Percentiles rank a stretch among this genome's conserved stretches.
These are phyloP conservation scores for Diaporthe vaccinii DNA, from an alignment of 2,329 filamentous ascomycete genomes.

Conservation along the genomic window DNA sequence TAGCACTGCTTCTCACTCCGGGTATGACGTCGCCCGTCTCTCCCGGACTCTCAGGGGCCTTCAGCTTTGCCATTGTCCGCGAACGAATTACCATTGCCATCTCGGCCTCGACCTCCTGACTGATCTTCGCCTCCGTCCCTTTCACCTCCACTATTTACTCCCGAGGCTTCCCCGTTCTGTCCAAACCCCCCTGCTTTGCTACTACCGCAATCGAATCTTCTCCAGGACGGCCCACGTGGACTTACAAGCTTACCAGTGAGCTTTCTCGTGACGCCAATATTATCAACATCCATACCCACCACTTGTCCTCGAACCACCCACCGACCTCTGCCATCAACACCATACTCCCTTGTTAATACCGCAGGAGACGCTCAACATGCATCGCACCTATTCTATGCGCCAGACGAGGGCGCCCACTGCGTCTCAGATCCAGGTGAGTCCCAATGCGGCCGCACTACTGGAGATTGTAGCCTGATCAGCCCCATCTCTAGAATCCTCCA, in stretches of 20 bases:
- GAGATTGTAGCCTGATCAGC: slow-evolving; percentile 22
- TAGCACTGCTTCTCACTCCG: slow-evolving; percentile 9
- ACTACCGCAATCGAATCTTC: slow-evolving; percentile 6
- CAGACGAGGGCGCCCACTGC: slow-evolving; percentile 95
- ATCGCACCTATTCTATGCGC: slow-evolving; percentile 99
- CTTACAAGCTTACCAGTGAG: slow-evolving; percentile 6
- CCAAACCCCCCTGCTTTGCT: slow-evolving; percentile 2
- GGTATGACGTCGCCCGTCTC: slow-evolving; percentile 32
- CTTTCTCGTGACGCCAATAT: slow-evolving; percentile 8
- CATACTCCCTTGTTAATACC: background rate
- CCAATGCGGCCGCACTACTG: background rate
- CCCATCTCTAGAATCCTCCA: slow-evolving; percentile 80
- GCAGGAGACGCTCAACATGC: slow-evolving; percentile 71
- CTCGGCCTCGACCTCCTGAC: slow-evolving; percentile 21
- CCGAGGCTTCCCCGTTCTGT: slow-evolving; percentile 16
- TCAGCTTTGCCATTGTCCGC: slow-evolving; percentile 32
- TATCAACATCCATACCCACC: slow-evolving; percentile 19
- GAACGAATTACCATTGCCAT: slow-evolving; percentile 32
- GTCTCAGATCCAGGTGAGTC: slow-evolving; percentile 74
- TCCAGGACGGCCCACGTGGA: slow-evolving; percentile 17
- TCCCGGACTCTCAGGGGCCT: slow-evolving; percentile 3
- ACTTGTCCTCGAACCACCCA: slow-evolving; percentile 21
- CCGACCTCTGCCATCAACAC: slow-evolving; percentile 6
- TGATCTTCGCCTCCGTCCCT: slow-evolving; percentile 12
- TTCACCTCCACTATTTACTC: slow-evolving; percentile 28